Base-by-base conservation (phyloP, 1,284 basidiomycete species). In the Tremellales sp. region DNA sequence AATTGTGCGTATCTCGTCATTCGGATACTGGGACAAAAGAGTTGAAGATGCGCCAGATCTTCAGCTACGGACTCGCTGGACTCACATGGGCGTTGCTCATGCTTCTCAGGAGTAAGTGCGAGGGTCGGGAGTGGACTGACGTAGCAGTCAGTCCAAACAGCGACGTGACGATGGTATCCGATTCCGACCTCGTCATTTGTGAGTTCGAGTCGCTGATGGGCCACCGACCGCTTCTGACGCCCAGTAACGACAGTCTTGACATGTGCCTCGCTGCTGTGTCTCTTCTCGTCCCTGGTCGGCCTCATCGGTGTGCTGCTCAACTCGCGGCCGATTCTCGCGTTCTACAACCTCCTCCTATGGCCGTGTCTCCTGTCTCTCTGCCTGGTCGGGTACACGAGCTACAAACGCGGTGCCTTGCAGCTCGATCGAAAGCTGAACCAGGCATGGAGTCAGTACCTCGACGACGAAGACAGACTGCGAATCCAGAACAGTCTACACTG, bases 341-440 rank as follows among this genome's bases (percentile, higher is more conserved):
- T 70, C 36, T 71, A 71, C 54, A 58, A 64, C 42, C 56, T 72
- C 43, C 53, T 72, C 6, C 55, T 72, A 3, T 72, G 68, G 69
- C 66, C 69, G 0, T 54, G 56, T 19, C 53, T 71, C 13, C 47
- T 65, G 14, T 57, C 61, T 16, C 52, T 69, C 31, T 60, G 68
- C 38, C 46, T 69, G 14, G 56, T 67, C 14, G 68, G 65, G 5
- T 72, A 72, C 48, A 51, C 58, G 13, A 48, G 58, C 14, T 71
- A 70, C 45, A 70, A 70, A 44, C 50, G 66, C n/a, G 61, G 57
- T 3, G 39, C 53, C 12, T 42, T 66, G 13, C 58, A 68, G 33
- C 55, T 72, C 13, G 67, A 66, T 31, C 37, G 66, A 16, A 71
- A 70, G 38, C 43, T 72, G 26, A 70, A 71, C 41, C 63, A 68